Conservation (phyloP, 495 filamentous ascomycete species). For the Neurospora sp. region DNA sequence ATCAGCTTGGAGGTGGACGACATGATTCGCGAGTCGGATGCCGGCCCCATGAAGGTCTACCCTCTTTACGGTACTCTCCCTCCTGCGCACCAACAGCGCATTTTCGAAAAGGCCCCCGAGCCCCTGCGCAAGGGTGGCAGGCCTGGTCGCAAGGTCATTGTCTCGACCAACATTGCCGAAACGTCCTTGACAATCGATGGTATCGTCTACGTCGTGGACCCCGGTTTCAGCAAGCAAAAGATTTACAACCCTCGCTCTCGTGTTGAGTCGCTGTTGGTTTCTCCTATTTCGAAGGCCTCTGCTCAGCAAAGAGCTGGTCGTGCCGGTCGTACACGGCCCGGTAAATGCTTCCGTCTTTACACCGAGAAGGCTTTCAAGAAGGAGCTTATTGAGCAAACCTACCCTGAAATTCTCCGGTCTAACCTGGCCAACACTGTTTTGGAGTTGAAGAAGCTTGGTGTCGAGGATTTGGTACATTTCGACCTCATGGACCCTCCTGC, state of each 20-base stretch:
- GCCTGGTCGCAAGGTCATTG: constrained; percentile 89
- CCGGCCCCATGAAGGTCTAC: constrained; percentile 81
- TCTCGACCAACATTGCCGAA: constrained; percentile 97
- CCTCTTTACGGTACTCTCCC: constrained; percentile 91
- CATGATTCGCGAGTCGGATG: constrained; percentile 79
- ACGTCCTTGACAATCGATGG: constrained; percentile 97
- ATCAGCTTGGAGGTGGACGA: constrained; percentile 86
- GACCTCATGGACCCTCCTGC: constrained; percentile 98
- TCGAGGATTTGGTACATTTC: constrained; percentile 95
- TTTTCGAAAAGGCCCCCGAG: constrained; percentile 82
- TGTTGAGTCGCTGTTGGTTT: constrained; percentile 91
- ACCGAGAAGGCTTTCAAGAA: constrained; percentile 96
- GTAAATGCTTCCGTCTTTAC: constrained; percentile 96
- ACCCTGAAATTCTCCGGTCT: constrained; percentile 90
- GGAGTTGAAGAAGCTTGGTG: constrained; percentile 93
- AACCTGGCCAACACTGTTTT: constrained; percentile 92
- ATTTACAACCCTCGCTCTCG: constrained; percentile 96
- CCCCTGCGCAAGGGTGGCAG: constrained; percentile 62
- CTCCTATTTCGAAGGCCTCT: constrained; percentile 96
- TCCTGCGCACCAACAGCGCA: constrained; percentile 83
- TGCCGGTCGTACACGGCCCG: constrained; percentile 94
- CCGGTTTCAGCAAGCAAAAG: constrained; percentile 98
- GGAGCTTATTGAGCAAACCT: constrained; percentile 91
- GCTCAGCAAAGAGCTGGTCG: constrained; percentile 96
- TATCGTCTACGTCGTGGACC: constrained; percentile 98